phyloP scores from a whole-genome alignment of 2,329 filamentous ascomycete genomes.

The Cadophora sp. region DNA sequence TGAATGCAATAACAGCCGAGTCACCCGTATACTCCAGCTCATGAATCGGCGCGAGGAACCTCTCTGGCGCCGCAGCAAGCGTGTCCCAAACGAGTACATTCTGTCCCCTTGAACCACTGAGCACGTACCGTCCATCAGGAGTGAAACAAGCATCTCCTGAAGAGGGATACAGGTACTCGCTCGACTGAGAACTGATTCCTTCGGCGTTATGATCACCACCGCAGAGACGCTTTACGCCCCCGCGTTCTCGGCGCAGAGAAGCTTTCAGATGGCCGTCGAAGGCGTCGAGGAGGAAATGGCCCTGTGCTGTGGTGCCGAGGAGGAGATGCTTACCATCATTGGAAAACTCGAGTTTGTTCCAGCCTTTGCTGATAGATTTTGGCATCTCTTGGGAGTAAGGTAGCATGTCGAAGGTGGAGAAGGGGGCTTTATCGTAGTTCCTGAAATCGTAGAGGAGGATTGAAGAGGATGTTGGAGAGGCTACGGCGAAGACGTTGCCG shows the following conservation, averaged over 20 bases:
- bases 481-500: constrained; percentile 89
- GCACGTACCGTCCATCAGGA: constrained; percentile 86
- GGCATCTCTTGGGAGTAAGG: constrained; percentile 61
- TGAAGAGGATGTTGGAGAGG: constrained; percentile 77
- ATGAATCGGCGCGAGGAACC: constrained; percentile 67
- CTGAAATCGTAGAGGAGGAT: constrained; percentile 91
- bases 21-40: constrained; percentile 71
- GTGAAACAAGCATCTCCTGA: constrained; percentile 87
- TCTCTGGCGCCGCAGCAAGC: constrained; percentile 59
- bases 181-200: constrained; percentile 38
- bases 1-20: constrained; percentile 81
- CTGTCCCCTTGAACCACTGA: constrained; percentile 75
- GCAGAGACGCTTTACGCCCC: constrained; percentile 58
- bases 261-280: constrained; percentile 84
- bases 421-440: constrained; percentile 92
- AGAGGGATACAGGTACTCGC: constrained; percentile 54
- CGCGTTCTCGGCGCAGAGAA: constrained; percentile 68
- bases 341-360: constrained; percentile 93
- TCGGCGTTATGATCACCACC: constrained; percentile 55
- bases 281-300: constrained; percentile 92
- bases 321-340: constrained; percentile 93
- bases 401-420: constrained; percentile 80
- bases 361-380: constrained; percentile 64
- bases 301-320: constrained; percentile 80
- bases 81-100: constrained; percentile 90